Evolutionary conservation across 108 stramenopile genomes (phyloP).

Genomic region (Aurantiochytrium sp.): DNA sequence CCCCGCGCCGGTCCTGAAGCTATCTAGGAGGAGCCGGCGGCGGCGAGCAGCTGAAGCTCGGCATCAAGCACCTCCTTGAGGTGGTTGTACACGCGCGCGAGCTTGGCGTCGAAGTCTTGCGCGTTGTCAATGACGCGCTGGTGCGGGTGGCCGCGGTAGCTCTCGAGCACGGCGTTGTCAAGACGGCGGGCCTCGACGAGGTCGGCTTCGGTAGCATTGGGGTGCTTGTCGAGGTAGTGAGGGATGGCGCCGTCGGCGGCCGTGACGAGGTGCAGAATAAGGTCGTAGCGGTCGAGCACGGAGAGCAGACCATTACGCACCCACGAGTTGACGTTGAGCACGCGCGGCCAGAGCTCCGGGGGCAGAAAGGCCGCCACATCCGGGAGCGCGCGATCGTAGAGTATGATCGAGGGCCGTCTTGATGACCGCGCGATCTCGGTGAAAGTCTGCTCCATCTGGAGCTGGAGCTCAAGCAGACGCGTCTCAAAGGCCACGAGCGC

Average conservation of each 20-base stretch:
- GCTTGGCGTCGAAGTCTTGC: neutral
- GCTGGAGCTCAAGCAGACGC: slow-evolving; percentile 32
- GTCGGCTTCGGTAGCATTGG: neutral
- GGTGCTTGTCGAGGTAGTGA: neutral
- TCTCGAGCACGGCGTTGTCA: neutral
- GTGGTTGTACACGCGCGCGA: neutral
- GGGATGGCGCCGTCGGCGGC: slow-evolving; percentile 38
- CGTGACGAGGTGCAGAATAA: slow-evolving; percentile 40
- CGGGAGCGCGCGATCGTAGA: slow-evolving; percentile 36
- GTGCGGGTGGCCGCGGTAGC: slow-evolving; percentile 25
- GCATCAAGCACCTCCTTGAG: neutral
- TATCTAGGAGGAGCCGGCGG: neutral
- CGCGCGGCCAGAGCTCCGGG: slow-evolving; percentile 11
- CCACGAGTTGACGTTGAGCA: slow-evolving; percentile 29
- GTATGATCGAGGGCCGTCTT: neutral
- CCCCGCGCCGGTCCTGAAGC: too few relatives aligned
- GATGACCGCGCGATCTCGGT: neutral
- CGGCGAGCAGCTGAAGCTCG: neutral
- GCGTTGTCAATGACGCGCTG: slow-evolving; percentile 8
- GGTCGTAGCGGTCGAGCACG: slow-evolving; percentile 38
- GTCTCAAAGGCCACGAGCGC: slow-evolving; percentile 34
- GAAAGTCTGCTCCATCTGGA: slow-evolving; percentile 44
- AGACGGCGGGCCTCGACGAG: neutral
- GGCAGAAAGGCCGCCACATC: slow-evolving; percentile 42
- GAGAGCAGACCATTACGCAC: neutral